Base-by-base conservation (phyloP, 2,329 filamentous ascomycete species). In the Hymenoscyphus repandus region DNA sequence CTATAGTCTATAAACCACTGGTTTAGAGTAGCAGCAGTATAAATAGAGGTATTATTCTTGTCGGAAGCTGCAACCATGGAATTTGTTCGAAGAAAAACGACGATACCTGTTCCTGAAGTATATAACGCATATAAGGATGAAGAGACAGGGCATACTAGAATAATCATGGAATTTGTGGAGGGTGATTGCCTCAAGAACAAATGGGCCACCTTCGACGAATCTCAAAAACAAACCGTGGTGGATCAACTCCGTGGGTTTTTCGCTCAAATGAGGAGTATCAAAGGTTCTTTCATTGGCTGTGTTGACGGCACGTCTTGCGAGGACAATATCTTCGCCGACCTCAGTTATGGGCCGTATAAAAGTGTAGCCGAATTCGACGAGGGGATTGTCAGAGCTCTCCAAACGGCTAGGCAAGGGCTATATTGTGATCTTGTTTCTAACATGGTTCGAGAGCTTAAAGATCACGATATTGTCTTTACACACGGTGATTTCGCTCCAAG, bases 391-490 rank as follows among this genome's bases (percentile, higher is more conserved):
- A 39, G 15, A 39, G 37, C 37, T 6, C 10, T 39, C 17, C 9
- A 18, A 17, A 6, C 6, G 37, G 9, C 37, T 7, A 18, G 15
- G 17, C 17, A 39, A 39, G 37, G 17, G 6, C 37, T 15, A 6
- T 39, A 15, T 7, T 7, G 9, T 17, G 37, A 39, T 39, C 9
- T 39, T 6, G 37, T 39, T 10, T 39, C 9, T 15, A 15, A 39
- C 9, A 39, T 39, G 37, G 17, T 39, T 7, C 37, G 9, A 6
- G 17, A 18, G 9, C 17, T 39, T 15, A 39, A 39, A 27, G 36
- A 48, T 32, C 43, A 51, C 33, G 13, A 51, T 11, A 34, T 51
- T 20, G 36, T 47, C 12, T 38, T 51, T 30, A 51, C 49, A 30
- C 49, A 51, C 22, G 43, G 20, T 12, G 44, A 51, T 39, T 17